Evolutionary conservation across 345 rosid species (phyloP), one percentile per base, ranked within the genome.

Genomic region (Gossypium australe): DNA sequence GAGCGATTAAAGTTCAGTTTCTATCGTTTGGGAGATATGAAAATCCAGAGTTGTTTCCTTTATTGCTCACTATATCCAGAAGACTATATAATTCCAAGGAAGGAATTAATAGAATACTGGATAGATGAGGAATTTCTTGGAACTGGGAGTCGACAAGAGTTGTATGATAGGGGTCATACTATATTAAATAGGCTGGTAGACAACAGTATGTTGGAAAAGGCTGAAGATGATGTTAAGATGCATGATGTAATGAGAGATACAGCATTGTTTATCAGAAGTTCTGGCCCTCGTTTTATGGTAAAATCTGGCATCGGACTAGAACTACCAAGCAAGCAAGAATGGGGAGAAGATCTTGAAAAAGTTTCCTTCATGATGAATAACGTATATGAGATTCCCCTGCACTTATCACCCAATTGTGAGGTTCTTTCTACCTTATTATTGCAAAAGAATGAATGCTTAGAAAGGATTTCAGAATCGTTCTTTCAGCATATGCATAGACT

Each of bases 191-290:
- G 71, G 41, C 71, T 84, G 11, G 77, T 48, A 64, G 48, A 66
- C 0, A 66, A 64, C 0, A 44, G 72, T 20, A 41, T 79, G 63
- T 48, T 84, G 49, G 79, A 82, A 60, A 8, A 18, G 0, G 11
- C 0, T 14, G n/a, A 0, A 25, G 27, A 25, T 25, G 0, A 2
- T 25, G 27, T 14, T 47, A 70, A 66, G 78, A 79, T 82, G 82
- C 74, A 79, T 41, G 75, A 77, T 51, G 55, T 83, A 48, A 29
- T 75, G 3, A 72, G 81, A 29, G 83, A 72, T 7, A 62, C 74
- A 77, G 80, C 81, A 22, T 25, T 80, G 25, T 70, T 49, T 17
- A 75, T 76, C 41, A 60, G 58, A 2, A 5, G n/a, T 20, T 14
- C 65, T 34, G 41, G 43, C 10, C 1, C 17, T 12, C 45, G 29